These are phyloP conservation scores for Incumbomyces lentus DNA, from an alignment of 2,329 filamentous ascomycete genomes.

Conservation along the genomic window DNA sequence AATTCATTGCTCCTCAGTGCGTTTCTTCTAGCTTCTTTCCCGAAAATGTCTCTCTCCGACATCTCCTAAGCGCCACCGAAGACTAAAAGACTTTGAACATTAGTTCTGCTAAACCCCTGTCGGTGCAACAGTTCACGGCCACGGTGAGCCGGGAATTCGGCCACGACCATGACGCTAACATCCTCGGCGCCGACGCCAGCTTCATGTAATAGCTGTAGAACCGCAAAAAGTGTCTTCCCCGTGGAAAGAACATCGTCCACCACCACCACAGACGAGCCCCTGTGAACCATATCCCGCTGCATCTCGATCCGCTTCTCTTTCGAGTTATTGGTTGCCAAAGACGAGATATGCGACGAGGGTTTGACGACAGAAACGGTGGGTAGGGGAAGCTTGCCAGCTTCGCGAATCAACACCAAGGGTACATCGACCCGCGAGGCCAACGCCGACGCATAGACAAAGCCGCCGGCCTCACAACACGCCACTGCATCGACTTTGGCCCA, in stretches of 20 bases:
- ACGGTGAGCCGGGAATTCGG: conserved; percentile 47
- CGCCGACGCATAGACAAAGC: conserved; percentile 45
- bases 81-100: conserved; percentile 45
- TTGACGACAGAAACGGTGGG: conserved; percentile 43
- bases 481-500: conserved; percentile 41
- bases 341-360: conserved; percentile 44
- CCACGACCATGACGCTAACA: conserved; percentile 43
- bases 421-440: conserved; percentile 34
- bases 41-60: too few species aligned
- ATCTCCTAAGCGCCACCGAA: conserved; percentile 33
- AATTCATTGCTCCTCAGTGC: too few species aligned
- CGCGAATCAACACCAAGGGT: conserved; percentile 43
- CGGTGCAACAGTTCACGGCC: conserved; percentile 39
- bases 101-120: conserved; percentile 41
- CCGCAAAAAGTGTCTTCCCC: conserved; percentile 44
- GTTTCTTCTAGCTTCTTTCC: too few species aligned
- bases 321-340: conserved; percentile 21
- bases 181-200: conserved; percentile 33
- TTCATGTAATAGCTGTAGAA: conserved; percentile 39
- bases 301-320: conserved; percentile 41
- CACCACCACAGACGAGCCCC: conserved; percentile 39
- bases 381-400: conserved; percentile 49
- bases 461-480: conserved; percentile 47
- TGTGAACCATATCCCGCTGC: conserved; percentile 31
- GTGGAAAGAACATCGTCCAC: conserved; percentile 52